Evolutionary conservation across 148 eudicot species (phyloP).

Genomic region (Polygonum maritimum): DNA sequence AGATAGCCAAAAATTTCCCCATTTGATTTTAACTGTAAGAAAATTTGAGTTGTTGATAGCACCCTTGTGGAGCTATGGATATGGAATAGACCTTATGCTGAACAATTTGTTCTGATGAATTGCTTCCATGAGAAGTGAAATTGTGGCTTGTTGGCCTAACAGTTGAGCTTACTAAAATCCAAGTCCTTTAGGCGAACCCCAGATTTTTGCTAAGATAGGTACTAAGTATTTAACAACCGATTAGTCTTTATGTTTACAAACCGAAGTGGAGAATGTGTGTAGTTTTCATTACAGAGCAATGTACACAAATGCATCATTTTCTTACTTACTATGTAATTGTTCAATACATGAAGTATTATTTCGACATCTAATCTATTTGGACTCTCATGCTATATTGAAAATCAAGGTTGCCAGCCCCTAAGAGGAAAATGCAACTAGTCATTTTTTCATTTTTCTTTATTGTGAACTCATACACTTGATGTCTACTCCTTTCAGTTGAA

Average conservation of each 20-base stretch:
- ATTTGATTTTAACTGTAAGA: background rate
- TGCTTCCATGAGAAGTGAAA: background rate
- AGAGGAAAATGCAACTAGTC: background rate
- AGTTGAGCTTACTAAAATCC: background rate
- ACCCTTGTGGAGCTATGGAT: background rate
- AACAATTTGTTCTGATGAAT: background rate
- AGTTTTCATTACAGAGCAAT: background rate
- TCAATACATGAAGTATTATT: background rate
- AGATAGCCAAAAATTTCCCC: background rate
- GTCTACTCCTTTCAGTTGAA: constrained; percentile 63
- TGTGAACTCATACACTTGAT: background rate
- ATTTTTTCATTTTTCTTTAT: background rate
- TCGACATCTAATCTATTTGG: background rate
- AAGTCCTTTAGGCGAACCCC: background rate
- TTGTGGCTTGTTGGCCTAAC: background rate
- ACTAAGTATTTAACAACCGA: background rate
- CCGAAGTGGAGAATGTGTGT: background rate
- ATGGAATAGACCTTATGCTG: background rate
- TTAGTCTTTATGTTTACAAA: background rate
- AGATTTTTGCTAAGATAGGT: background rate
- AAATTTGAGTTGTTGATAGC: background rate
- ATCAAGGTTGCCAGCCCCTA: background rate
- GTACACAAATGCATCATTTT: background rate
- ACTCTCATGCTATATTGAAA: background rate
- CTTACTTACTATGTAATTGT: background rate